phyloP scores from a whole-genome alignment of 306 rosid genomes.

The Sindora glabra region DNA sequence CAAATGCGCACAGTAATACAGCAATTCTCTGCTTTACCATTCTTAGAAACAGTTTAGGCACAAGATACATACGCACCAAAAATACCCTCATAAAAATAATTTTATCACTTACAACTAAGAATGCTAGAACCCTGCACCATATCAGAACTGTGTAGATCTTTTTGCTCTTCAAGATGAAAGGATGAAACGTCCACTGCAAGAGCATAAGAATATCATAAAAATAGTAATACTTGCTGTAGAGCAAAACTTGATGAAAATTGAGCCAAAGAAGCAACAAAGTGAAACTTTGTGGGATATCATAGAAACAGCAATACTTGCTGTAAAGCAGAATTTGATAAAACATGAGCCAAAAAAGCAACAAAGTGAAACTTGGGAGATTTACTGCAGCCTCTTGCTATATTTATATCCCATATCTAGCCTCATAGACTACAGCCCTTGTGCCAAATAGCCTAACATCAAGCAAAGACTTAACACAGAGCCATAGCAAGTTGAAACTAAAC shows the following conservation, averaged over 20 bases:
- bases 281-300: too few relatives aligned
- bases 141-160: constrained; percentile 42
- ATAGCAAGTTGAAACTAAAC: not conserved
- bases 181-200: constrained; percentile 56
- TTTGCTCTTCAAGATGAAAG: constrained; percentile 41
- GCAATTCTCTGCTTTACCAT: too few relatives aligned
- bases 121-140: constrained; percentile 54
- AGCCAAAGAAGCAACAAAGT: not conserved
- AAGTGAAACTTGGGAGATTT: not conserved
- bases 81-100: too few relatives aligned
- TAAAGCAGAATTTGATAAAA: not conserved
- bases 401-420: not conserved
- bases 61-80: too few relatives aligned
- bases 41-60: too few relatives aligned
- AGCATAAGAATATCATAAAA: not conserved
- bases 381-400: not conserved
- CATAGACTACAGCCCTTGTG: not conserved
- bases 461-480: constrained; percentile 11
- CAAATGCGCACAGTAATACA: too few relatives aligned
- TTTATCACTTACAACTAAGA: constrained; percentile 44
- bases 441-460: not conserved
- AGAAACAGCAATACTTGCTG: not conserved
- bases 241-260: too few relatives aligned
- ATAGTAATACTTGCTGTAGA: too few relatives aligned
- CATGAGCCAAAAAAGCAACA: not conserved